Evolutionary conservation across 345 rosid genomes (phyloP).

Genomic region (Hypericum perforatum): DNA sequence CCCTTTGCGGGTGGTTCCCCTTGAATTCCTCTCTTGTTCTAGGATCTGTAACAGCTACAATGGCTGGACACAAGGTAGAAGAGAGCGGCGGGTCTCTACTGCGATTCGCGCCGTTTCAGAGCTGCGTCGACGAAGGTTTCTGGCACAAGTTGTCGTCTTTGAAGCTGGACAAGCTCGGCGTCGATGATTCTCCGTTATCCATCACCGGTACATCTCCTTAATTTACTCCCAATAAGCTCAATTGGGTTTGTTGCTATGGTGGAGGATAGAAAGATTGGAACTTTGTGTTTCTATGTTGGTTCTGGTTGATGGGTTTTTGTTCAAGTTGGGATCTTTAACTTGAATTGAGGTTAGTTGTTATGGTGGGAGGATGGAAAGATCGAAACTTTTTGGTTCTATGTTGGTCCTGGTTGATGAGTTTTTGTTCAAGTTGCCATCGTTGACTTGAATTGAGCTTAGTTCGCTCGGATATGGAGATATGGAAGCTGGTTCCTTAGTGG

Average conservation of each 20-base stretch:
- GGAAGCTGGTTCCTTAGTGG: too few species aligned
- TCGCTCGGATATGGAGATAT: too few species aligned
- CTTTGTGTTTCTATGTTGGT: background rate
- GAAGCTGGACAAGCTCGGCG: constrained; percentile 77
- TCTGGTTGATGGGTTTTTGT: background rate
- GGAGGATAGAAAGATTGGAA: too few species aligned
- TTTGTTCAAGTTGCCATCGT: background rate
- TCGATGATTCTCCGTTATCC: constrained; percentile 81
- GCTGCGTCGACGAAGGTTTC: constrained; percentile 82
- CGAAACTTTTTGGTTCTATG: too few species aligned
- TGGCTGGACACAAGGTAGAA: constrained; percentile 2
- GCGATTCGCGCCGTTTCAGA: constrained; percentile 70
- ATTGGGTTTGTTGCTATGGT: background rate
- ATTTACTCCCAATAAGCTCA: background rate
- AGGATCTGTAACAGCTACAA: too few species aligned
- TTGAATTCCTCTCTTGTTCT: too few species aligned
- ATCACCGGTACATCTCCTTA: constrained; percentile 43
- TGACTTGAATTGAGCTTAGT: background rate
- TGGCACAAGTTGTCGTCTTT: constrained; percentile 84
- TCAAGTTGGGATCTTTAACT: background rate
- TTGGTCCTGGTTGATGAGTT: background rate
- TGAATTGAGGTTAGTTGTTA: background rate
- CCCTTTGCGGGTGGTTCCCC: too few species aligned
- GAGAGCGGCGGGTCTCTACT: constrained; percentile 34
- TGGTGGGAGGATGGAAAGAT: too few species aligned